Evolutionary conservation across 768 basidiomycete species (phyloP).

Genomic region (Chalciporus piperatus): DNA sequence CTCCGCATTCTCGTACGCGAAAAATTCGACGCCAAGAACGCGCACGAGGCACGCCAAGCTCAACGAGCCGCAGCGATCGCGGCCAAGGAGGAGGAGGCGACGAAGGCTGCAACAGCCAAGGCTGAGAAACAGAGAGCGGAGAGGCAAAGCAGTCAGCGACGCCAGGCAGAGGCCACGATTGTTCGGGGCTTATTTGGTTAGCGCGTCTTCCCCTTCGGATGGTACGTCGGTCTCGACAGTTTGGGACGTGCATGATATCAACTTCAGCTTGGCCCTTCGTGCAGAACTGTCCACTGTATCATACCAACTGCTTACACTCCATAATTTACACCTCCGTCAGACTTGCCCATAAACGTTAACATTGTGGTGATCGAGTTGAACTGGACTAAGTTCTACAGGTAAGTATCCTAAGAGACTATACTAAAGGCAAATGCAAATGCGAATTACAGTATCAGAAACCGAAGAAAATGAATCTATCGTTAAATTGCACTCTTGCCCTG

Average conservation of each 20-base stretch:
- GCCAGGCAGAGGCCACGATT: constrained; percentile 7
- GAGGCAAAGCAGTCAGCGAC: constrained; percentile 3
- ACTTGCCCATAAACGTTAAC: neutral
- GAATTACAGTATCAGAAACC: neutral
- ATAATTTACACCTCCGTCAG: neutral
- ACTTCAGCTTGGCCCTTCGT: neutral
- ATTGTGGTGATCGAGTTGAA: neutral
- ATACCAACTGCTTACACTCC: constrained; percentile 1
- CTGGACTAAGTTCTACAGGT: neutral
- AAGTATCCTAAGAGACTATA: constrained; percentile 1
- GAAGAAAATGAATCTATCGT: constrained; percentile 2
- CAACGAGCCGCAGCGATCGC: constrained; percentile 20
- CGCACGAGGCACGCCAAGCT: constrained; percentile 13
- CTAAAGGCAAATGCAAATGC: neutral
- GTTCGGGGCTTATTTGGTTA: constrained; percentile 19
- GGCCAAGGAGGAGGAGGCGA: constrained; percentile 11
- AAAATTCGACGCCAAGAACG: constrained; percentile 22
- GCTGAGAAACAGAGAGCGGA: constrained; percentile 2
- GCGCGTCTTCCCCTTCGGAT: neutral
- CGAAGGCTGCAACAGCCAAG: constrained; percentile 3
- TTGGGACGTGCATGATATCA: neutral
- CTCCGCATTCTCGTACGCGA: constrained; percentile 43
- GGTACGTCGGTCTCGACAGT: neutral
- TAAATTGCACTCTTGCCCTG: neutral
- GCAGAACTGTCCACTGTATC: neutral